Evolutionary conservation across 208 protist species (phyloP).

Genomic region (Wallacemonas rigidus): DNA sequence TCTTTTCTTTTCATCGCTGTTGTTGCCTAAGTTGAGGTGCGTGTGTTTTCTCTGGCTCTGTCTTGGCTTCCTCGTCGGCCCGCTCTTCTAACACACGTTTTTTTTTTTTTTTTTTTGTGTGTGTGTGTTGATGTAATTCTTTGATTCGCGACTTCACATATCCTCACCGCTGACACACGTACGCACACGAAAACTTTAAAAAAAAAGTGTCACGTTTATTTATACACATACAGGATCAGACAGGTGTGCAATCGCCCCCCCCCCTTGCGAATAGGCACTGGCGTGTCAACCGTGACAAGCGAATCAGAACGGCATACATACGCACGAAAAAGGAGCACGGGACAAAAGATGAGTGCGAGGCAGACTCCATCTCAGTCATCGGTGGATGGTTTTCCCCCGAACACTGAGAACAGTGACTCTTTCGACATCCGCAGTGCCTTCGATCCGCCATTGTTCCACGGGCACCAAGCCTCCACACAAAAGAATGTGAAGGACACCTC

Average conservation of each 20-base stretch:
- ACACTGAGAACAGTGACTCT: not conserved
- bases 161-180: too few relatives aligned
- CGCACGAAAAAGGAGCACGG: too few relatives aligned
- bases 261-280: too few relatives aligned
- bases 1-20: conserved; percentile 16
- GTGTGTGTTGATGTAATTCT: conserved; percentile 17
- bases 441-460: not conserved
- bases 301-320: too few relatives aligned
- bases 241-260: too few relatives aligned
- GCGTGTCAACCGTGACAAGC: too few relatives aligned
- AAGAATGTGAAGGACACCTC: not conserved
- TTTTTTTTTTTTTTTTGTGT: conserved; percentile 23
- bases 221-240: too few relatives aligned
- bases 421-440: not conserved
- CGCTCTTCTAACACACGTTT: conserved; percentile 13
- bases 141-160: not conserved
- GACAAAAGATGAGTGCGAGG: not conserved
- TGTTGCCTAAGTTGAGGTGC: not conserved
- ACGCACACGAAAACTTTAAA: too few relatives aligned
- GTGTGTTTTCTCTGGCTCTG: not conserved
- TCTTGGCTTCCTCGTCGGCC: conserved; percentile 1
- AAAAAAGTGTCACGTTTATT: too few relatives aligned
- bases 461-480: not conserved
- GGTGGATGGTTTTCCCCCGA: not conserved
- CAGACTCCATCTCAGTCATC: not conserved